Percentiles rank a stretch among this genome's conserved stretches.
phyloP scores from a whole-genome alignment of 2,329 filamentous ascomycete species.

The Xylariaceae sp. region DNA sequence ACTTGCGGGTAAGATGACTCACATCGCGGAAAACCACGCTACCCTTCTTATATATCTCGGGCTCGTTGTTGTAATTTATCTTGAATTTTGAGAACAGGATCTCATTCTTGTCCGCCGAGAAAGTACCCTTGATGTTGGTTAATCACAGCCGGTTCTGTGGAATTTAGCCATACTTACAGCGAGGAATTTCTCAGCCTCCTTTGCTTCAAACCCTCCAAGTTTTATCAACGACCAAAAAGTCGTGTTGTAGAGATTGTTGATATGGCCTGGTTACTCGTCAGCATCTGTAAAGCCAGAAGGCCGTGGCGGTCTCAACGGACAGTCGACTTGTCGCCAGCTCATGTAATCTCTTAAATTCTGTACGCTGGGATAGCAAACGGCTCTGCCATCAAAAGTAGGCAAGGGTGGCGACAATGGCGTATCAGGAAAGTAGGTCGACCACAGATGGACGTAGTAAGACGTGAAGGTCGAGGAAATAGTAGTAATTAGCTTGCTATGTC shows the following conservation, averaged over 20 bases:
- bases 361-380: conserved; percentile 81
- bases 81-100: conserved; percentile 84
- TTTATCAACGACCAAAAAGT: conserved; percentile 90
- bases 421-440: conserved; percentile 72
- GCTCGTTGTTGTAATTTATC: conserved; percentile 97
- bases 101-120: conserved; percentile 89
- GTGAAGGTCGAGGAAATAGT: conserved; percentile 93
- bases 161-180: conserved; percentile 49
- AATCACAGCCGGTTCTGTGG: conserved; percentile 5
- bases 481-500: conserved; percentile 74
- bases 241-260: conserved; percentile 98
- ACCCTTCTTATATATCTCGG: conserved; percentile 87
- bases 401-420: conserved; percentile 66
- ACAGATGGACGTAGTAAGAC: conserved; percentile 79
- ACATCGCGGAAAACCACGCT: conserved; percentile 84
- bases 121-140: conserved; percentile 59
- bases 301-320: conserved; percentile 45
- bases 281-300: not conserved
- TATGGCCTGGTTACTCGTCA: conserved; percentile 63
- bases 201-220: conserved; percentile 67
- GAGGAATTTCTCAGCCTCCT: conserved; percentile 75
- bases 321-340: conserved; percentile 95
- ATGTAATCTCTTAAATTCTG: conserved; percentile 88
- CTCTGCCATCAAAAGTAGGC: conserved; percentile 88
- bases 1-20: conserved; percentile 28